These are phyloP conservation scores for Fusarium robinianum DNA, from an alignment of 2,329 filamentous ascomycete genomes.

Conservation along the genomic window DNA sequence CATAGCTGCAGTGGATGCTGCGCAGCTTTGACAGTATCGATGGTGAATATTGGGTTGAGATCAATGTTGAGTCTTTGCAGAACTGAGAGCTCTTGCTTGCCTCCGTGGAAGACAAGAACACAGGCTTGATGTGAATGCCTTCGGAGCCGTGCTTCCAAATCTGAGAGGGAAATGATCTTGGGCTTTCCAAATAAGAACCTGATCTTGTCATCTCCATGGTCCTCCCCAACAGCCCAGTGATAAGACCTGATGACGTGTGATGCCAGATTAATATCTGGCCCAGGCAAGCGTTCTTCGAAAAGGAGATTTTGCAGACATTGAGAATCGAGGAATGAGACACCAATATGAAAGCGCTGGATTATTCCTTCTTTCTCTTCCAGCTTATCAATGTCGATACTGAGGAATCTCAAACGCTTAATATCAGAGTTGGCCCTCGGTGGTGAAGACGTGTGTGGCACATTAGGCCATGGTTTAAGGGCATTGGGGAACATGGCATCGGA, in stretches of 20 bases:
- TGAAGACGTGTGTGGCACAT: neutral
- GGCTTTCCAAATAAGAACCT: constrained; percentile 16
- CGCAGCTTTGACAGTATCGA: constrained; percentile 35
- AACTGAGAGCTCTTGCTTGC: constrained; percentile 9
- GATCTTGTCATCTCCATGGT: neutral
- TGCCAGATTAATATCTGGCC: constrained; percentile 1
- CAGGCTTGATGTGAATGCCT: neutral
- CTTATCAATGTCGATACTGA: constrained; percentile 21
- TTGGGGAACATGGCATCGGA: too few species aligned
- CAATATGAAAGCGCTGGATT: constrained; percentile 18
- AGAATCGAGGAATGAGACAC: constrained; percentile 11
- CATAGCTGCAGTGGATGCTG: constrained; percentile 32
- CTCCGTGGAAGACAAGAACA: constrained; percentile 16
- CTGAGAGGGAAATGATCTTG: neutral
- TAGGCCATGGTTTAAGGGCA: constrained; percentile 2
- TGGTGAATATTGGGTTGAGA: constrained; percentile 23
- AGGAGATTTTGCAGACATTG: constrained; percentile 7
- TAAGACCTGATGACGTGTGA: constrained; percentile 2
- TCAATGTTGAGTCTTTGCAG: constrained; percentile 20
- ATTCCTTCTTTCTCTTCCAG: constrained; percentile 7
- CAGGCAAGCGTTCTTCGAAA: neutral
- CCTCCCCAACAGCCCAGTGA: constrained; percentile 9
- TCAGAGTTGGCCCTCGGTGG: neutral
- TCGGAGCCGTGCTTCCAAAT: neutral
- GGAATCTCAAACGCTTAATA: constrained; percentile 16